A percentile compares a stretch with the other conserved stretches of the same genome.
phyloP scores from a whole-genome alignment of 2,329 filamentous ascomycete genomes.

The Xylaria sp. region DNA sequence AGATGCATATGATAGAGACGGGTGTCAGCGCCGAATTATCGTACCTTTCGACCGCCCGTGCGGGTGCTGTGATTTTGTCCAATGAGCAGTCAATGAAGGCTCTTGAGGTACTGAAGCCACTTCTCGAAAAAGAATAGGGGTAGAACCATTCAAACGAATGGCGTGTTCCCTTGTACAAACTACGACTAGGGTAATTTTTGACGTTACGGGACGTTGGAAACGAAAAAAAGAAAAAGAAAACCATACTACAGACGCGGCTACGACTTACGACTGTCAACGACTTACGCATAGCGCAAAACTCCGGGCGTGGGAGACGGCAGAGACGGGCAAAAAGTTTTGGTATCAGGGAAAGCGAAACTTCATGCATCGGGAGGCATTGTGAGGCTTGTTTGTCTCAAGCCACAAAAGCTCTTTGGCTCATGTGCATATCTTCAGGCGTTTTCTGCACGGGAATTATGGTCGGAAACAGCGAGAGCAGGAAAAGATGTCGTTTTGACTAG shows the following conservation, averaged over 20 bases:
- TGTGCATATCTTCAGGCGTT: slow-evolving; percentile 26
- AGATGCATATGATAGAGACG: slow-evolving; percentile 64
- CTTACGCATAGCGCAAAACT: slow-evolving; percentile 16
- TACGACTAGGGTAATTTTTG: background rate
- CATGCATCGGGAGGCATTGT: slow-evolving; percentile 20
- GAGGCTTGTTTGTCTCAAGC: slow-evolving; percentile 9
- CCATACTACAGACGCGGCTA: slow-evolving; percentile 16
- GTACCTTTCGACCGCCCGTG: slow-evolving; percentile 88
- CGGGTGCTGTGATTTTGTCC: slow-evolving; percentile 88
- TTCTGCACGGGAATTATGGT: background rate
- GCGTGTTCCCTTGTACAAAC: slow-evolving; percentile 29
- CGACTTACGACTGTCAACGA: slow-evolving; percentile 33
- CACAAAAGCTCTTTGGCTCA: slow-evolving; percentile 14
- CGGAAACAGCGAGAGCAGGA: background rate
- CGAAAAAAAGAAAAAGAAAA: background rate
- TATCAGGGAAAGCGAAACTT: slow-evolving; percentile 10
- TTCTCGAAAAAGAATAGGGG: slow-evolving; percentile 54
- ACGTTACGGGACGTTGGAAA: slow-evolving; percentile 7
- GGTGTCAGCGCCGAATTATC: slow-evolving; percentile 76
- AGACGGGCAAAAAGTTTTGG: slow-evolving; percentile 11
- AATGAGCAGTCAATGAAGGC: slow-evolving; percentile 79
- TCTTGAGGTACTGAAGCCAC: slow-evolving; percentile 72
- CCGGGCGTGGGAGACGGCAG: slow-evolving; percentile 5
- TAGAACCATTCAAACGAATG: slow-evolving; percentile 4
- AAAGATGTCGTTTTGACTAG: background rate